Evolutionary conservation across 371 early-diverging fungal genomes (phyloP), one percentile per base, ranked within the genome.

Genomic region (Circinella minor): DNA sequence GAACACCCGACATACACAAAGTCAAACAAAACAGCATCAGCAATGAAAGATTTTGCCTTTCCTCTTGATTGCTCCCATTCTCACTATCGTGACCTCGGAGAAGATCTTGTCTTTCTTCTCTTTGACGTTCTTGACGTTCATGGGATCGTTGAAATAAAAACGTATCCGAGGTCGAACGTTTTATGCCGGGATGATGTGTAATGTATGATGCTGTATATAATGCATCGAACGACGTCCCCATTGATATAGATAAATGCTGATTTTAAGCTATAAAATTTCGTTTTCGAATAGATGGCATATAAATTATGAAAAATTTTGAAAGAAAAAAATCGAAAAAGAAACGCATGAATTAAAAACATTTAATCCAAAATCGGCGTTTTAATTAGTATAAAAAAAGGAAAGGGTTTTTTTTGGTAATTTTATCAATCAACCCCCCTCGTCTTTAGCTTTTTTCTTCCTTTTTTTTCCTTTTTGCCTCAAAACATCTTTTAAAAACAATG

Each of bases 1-100:
- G 90, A 4, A 89, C 86, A 15, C 90, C 90, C 13, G 85, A 83
- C 88, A 89, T 87, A 68, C 88, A 88, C 11, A 85, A 49, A 9
- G 89, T 87, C n/a, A 89, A 63, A 1, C 71, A 75, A 4, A 86
- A 71, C 47, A 89, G 72, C 27, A 84, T 80, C n/a, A 62, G 20
- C 18, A 77, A 49, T 1, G 70, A 57, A 20, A 70, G 61, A 13
- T 36, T n/a, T 0, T 11, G 57, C 36, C 59, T 55, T 37, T 61
- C 54, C 4, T 49, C 59, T 18, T 51, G 27, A 27, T 27, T 27
- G 27, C 27, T 55, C 43, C 3, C 43, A 43, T 43, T 11, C 8
- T 51, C 15, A n/a, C 46, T 68, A 11, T 43, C 3, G 6, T 43
- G 47, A 13, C n/a, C 55, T 3, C 36, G 68, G 14, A 68, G 39